phyloP scores from a whole-genome alignment of 1,284 basidiomycete species.

The Ustilago bromivora region DNA sequence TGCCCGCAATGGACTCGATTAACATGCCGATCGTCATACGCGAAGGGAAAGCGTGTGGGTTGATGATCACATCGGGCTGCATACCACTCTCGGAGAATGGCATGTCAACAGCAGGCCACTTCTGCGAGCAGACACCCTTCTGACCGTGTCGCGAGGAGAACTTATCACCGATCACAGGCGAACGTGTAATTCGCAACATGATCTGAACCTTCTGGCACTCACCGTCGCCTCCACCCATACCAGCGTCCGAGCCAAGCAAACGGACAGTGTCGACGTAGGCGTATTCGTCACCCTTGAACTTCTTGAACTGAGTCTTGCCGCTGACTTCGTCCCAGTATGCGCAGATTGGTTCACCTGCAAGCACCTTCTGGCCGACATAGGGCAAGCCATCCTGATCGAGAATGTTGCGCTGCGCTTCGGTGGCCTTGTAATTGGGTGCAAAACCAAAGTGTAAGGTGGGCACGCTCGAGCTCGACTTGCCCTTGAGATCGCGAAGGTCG shows the following conservation, averaged over 20 bases:
- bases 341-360: constrained; percentile 78
- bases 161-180: constrained; percentile 98
- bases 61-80: constrained; percentile 99
- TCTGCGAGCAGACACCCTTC: constrained; percentile 99
- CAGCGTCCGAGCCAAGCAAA: constrained; percentile 84
- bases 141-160: constrained; percentile 99
- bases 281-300: constrained; percentile 96
- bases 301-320: constrained; percentile 85
- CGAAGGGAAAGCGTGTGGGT: constrained; percentile 98
- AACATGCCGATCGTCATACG: constrained; percentile 99
- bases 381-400: constrained; percentile 90
- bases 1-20: constrained; percentile 98
- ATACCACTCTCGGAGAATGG: constrained; percentile 98
- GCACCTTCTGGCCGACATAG: constrained; percentile 78
- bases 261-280: constrained; percentile 93
- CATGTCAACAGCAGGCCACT: constrained; percentile 98
- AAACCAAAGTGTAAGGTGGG: constrained; percentile 80
- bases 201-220: constrained; percentile 94
- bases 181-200: constrained; percentile 90
- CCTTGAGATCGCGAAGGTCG: constrained; percentile 82
- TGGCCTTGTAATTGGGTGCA: constrained; percentile 72
- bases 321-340: constrained; percentile 90
- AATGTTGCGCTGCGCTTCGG: constrained; percentile 72
- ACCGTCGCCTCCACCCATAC: constrained; percentile 75
- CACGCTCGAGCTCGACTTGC: constrained; percentile 70